These are phyloP conservation scores for Metschnikowia rubicola DNA, from an alignment of 805 yeast species.

Conservation along the genomic window DNA sequence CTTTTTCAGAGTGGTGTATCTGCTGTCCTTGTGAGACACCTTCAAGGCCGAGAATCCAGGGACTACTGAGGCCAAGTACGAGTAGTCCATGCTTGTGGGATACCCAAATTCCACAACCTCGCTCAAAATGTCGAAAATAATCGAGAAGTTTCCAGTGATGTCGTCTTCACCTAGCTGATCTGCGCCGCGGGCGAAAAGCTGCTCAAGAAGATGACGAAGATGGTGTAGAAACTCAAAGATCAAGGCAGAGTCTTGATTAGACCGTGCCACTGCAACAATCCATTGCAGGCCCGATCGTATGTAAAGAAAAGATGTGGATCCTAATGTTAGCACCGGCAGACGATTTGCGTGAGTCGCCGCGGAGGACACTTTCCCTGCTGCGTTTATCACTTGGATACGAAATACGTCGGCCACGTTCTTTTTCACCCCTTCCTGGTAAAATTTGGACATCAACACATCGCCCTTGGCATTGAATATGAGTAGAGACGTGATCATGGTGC, in stretches of 20 bases:
- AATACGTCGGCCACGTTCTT: conserved; percentile 82
- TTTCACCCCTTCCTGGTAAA: conserved; percentile 72
- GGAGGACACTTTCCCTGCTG: conserved; percentile 27
- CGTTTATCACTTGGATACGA: conserved; percentile 84
- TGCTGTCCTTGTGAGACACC: not conserved
- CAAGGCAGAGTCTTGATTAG: conserved; percentile 79
- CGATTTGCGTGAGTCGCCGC: conserved; percentile 23
- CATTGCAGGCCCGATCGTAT: conserved; percentile 62
- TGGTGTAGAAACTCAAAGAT: conserved; percentile 76
- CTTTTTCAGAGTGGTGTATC: conserved; percentile 3
- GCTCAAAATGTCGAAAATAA: conserved; percentile 74
- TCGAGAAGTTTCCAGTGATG: conserved; percentile 61
- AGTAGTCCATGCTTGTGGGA: conserved; percentile 60
- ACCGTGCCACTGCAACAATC: conserved; percentile 85
- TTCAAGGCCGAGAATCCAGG: conserved; percentile 13
- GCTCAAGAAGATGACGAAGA: conserved; percentile 51
- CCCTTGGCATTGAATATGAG: conserved; percentile 77
- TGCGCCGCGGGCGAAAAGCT: conserved; percentile 18
- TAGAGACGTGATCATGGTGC: conserved; percentile 74
- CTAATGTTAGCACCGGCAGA: conserved; percentile 65
- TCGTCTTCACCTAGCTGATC: conserved; percentile 29
- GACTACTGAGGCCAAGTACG: conserved; percentile 15
- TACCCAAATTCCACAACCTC: conserved; percentile 76
- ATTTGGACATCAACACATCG: conserved; percentile 72
- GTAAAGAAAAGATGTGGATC: conserved; percentile 88